Conservation (phyloP, 345 rosid genomes). For the Carallia brachiata region DNA sequence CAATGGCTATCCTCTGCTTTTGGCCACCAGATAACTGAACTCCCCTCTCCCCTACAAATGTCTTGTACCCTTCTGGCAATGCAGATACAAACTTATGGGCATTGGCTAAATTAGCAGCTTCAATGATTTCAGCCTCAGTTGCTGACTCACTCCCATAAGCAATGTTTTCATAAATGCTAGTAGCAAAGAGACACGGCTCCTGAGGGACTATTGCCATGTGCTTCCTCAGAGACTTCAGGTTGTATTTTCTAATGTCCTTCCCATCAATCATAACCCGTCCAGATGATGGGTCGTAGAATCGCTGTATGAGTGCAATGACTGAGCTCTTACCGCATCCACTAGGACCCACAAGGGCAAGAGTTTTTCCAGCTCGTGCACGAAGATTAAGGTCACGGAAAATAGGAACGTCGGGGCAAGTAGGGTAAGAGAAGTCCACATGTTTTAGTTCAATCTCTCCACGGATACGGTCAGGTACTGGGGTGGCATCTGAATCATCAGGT, state of each 20-base stretch:
- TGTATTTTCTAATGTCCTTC: slow-evolving; percentile 89
- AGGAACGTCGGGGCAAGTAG: slow-evolving; percentile 80
- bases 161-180: slow-evolving; percentile 83
- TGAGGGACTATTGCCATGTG: slow-evolving; percentile 96
- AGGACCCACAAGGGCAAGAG: slow-evolving; percentile 95
- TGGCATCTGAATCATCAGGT: slow-evolving; percentile 87
- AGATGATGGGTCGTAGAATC: slow-evolving; percentile 89
- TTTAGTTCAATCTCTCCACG: slow-evolving; percentile 95
- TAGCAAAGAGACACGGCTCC: slow-evolving; percentile 86
- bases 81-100: slow-evolving; percentile 85
- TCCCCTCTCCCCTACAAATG: slow-evolving; percentile 87
- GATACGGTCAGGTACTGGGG: slow-evolving; percentile 66
- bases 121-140: slow-evolving; percentile 80
- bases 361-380: slow-evolving; percentile 87
- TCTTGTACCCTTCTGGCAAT: slow-evolving; percentile 79
- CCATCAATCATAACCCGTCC: slow-evolving; percentile 89
- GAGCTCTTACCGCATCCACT: slow-evolving; percentile 99
- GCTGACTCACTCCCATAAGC: slow-evolving; percentile 88
- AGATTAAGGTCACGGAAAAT: slow-evolving; percentile 80
- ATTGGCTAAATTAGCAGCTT: slow-evolving; percentile 90
- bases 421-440: slow-evolving; percentile 94
- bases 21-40: slow-evolving; percentile 97
- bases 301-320: slow-evolving; percentile 69
- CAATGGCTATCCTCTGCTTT: slow-evolving; percentile 85
- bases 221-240: slow-evolving; percentile 78